Evolutionary conservation across 176 grass and related monocot species (phyloP).

Genomic region (Rhynchospora pubera): DNA sequence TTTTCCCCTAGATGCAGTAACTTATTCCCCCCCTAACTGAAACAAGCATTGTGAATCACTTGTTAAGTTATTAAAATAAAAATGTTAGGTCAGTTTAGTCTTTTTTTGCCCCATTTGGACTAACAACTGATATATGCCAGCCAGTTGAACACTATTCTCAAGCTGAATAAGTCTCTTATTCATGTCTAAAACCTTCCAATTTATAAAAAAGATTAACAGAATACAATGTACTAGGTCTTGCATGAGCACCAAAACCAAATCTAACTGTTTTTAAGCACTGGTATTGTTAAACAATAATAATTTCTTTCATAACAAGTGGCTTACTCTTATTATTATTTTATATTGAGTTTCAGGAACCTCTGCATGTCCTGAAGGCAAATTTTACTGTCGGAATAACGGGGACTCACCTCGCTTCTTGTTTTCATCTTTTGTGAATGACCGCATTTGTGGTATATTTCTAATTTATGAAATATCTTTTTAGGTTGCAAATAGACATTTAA

Average conservation of each 20-base stretch:
- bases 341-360: slow-evolving; percentile 59
- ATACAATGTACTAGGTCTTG: background rate
- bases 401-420: slow-evolving; percentile 62
- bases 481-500: background rate
- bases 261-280: no score
- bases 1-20: background rate
- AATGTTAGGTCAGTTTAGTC: background rate
- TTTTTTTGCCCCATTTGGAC: background rate
- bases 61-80: background rate
- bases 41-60: background rate
- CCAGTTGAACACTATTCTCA: background rate
- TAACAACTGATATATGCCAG: background rate
- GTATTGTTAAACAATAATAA: background rate
- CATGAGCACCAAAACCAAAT: background rate
- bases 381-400: slow-evolving; percentile 78
- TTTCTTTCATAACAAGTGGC: background rate
- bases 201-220: background rate
- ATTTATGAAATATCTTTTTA: slow-evolving; percentile 22
- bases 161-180: background rate
- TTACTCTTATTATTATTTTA: background rate
- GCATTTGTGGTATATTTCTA: slow-evolving; percentile 68
- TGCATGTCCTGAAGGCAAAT: slow-evolving; percentile 85
- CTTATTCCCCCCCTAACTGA: background rate
- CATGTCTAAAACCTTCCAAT: background rate
- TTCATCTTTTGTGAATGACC: slow-evolving; percentile 92